These are phyloP conservation scores for Aaosphaeria arxii DNA, from an alignment of 2,329 filamentous ascomycete genomes.

Conservation along the genomic window DNA sequence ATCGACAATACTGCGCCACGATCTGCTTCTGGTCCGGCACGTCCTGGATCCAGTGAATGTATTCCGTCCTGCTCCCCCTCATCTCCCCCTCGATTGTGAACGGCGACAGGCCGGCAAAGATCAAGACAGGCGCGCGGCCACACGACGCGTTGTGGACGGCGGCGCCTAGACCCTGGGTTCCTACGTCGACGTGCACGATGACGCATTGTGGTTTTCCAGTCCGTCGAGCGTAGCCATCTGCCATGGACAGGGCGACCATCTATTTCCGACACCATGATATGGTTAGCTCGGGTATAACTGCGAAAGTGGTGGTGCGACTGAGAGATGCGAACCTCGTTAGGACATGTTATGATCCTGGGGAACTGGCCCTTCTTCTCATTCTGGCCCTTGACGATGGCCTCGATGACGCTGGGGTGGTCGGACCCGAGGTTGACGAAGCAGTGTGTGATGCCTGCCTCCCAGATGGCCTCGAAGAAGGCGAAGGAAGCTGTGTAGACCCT, in stretches of 20 bases:
- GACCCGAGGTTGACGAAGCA: conserved; percentile 68
- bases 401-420: conserved; percentile 73
- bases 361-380: conserved; percentile 64
- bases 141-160: conserved; percentile 77
- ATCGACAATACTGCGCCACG: conserved; percentile 80
- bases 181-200: conserved; percentile 78
- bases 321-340: conserved; percentile 61
- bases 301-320: no score
- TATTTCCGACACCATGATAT: conserved; percentile 27
- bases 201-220: conserved; percentile 73
- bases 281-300: no score
- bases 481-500: conserved; percentile 69
- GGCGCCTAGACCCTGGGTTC: conserved; percentile 73
- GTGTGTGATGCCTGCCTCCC: conserved; percentile 52
- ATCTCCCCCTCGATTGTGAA: conserved; percentile 76
- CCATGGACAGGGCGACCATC: conserved; percentile 85
- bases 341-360: conserved; percentile 73
- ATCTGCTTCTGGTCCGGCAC: conserved; percentile 80
- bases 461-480: conserved; percentile 79
- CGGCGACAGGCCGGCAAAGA: conserved; percentile 75
- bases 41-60: conserved; percentile 85
- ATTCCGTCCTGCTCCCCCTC: conserved; percentile 69
- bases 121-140: conserved; percentile 70
- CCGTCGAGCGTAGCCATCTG: conserved; percentile 70
- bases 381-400: conserved; percentile 76